phyloP scores from a whole-genome alignment of 2,329 filamentous ascomycete genomes.

The Tolypocladium endophyticum region DNA sequence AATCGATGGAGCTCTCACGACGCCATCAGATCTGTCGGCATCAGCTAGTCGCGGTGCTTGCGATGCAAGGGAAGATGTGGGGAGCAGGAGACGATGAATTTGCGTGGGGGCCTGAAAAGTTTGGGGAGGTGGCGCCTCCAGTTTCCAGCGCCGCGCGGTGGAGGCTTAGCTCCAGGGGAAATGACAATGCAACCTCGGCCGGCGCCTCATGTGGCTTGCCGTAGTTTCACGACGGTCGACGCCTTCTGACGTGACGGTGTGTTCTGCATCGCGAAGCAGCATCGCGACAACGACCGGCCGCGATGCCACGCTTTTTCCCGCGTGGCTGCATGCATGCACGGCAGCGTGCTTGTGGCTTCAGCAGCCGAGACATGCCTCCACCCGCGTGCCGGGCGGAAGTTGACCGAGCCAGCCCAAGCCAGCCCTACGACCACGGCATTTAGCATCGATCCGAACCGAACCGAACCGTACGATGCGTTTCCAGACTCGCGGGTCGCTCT shows the following conservation, averaged over 20 bases:
- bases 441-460: neutral
- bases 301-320: neutral
- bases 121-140: too few species aligned
- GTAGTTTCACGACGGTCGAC: neutral
- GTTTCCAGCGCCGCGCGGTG: too few species aligned
- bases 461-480: neutral
- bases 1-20: neutral
- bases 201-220: neutral
- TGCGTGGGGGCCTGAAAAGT: neutral
- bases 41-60: neutral
- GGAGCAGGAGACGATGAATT: neutral
- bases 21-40: neutral
- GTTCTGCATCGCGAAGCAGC: neutral
- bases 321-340: neutral
- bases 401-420: too few species aligned
- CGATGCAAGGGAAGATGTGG: neutral
- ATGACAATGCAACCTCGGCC: neutral
- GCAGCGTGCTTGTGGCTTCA: neutral
- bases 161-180: neutral
- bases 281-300: neutral
- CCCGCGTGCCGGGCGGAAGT: neutral
- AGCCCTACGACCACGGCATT: neutral
- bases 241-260: too few species aligned
- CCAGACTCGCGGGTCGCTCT: neutral
- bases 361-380: neutral